A percentile compares a stretch with the other conserved stretches of the same genome.
phyloP scores from a whole-genome alignment of 2,329 filamentous ascomycete genomes.

The Talaromyces atroroseus region DNA sequence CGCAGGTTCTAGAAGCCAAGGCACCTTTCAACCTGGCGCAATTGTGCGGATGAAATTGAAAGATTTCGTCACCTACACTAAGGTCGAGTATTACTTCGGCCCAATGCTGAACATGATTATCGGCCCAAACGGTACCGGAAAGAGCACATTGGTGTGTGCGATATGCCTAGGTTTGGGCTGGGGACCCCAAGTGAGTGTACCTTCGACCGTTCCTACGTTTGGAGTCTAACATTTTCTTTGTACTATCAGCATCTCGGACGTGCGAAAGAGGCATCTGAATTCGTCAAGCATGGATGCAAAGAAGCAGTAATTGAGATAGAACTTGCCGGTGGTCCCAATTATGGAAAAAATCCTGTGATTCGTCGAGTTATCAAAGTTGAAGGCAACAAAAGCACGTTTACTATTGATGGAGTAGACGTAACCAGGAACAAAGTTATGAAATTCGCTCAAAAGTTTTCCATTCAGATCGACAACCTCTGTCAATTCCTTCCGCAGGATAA shows the following conservation, averaged over 20 bases:
- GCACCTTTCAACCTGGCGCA: conserved; percentile 57
- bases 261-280: conserved; percentile 78
- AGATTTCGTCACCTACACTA: conserved; percentile 93
- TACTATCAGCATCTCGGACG: conserved; percentile 65
- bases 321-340: conserved; percentile 58
- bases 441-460: conserved; percentile 67
- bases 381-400: conserved; percentile 75
- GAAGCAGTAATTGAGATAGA: conserved; percentile 86
- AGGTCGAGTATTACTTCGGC: conserved; percentile 83
- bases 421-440: conserved; percentile 59
- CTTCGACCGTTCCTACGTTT: neutral
- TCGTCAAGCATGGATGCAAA: conserved; percentile 81
- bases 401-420: conserved; percentile 62
- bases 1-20: conserved; percentile 3
- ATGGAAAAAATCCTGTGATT: conserved; percentile 63
- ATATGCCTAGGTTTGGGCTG: conserved; percentile 91
- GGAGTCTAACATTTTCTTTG: conserved; percentile 7
- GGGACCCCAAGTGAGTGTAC: conserved; percentile 53
- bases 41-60: conserved; percentile 80
- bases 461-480: conserved; percentile 96
- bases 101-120: conserved; percentile 98
- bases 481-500: conserved; percentile 96
- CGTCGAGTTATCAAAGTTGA: conserved; percentile 72
- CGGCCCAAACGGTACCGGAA: conserved; percentile 96
- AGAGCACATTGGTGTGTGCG: conserved; percentile 94